Evolutionary conservation across 1,284 basidiomycete genomes (phyloP), one percentile per base, ranked within the genome.

Genomic region (Butyriboletus appendiculatus): DNA sequence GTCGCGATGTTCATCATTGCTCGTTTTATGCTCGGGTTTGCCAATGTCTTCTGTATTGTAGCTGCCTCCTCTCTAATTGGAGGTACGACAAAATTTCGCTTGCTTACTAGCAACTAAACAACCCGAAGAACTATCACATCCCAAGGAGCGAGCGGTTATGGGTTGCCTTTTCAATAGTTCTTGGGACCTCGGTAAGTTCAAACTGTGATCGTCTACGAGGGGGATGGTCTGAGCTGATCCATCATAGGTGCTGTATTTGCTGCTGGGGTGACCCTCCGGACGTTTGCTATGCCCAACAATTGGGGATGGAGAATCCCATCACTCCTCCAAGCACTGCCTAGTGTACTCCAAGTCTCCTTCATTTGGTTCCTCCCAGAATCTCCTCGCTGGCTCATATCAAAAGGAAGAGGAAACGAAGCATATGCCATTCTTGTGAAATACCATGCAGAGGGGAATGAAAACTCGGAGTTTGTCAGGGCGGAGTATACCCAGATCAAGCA

Each of bases 251-350:
- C 55, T 12, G 9, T 61, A 18, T 24, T 39, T 41, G 55, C 61
- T 1, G 61, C 58, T 20, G 52, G 1, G 15, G 33, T 34, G 14
- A 16, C 15, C 14, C 33, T 34, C 1, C 9, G 5, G n/a, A 35
- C 34, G 16, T 81, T 80, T 66, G 48, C 65, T 2, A 80, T 82
- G 70, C 52, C 56, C 2, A 76, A 61, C 48, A 73, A 79, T 61
- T 81, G 80, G 78, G 77, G 74, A 2, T 62, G 61, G 61, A 59
- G 62, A 40, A 59, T 62, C 7, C 62, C 61, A 28, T 59, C 54
- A 2, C 24, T 62, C 2, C 28, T 86, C 9, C 84, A 86, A 64
- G 66, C 75, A 28, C 58, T 77, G 0, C 46, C 46, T 22, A 48
- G 35, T 30, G n/a, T 48, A n/a, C 46, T 48, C 30, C 46, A 39